Evolutionary conservation across 352 stramenopile genomes (phyloP), one percentile per base, ranked within the genome.

Genomic region (Phytopythium mirpurense): DNA sequence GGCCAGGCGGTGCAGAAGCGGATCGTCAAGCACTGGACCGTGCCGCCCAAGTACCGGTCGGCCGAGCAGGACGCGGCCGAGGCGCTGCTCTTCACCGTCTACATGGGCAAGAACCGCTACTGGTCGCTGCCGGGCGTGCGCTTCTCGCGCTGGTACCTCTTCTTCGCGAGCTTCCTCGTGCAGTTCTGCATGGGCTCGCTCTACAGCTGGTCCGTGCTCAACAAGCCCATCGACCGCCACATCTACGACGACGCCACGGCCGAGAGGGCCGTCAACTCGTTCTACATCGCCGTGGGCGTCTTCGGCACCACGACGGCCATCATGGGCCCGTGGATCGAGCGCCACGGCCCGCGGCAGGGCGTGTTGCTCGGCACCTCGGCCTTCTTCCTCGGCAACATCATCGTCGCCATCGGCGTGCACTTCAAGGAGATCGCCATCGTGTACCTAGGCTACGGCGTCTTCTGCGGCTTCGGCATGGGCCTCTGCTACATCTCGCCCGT

Each of bases 121-220:
- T 72, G 72, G 46, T 68, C 60, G 47, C 3, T 68, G 46, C 42
- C 72, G 2, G 52, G 37, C 14, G 10, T 85, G 44, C 52, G 48
- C n/a, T 83, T 86, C 53, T 80, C 67, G 35, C 74, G 77, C 35
- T 88, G 77, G 77, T 82, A 82, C 61, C 70, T 88, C 26, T 86
- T 88, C 51, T 62, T 68, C 32, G 76, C 76, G 27, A 65, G 66
- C 27, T 87, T 87, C 57, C 34, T 78, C n/a, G 64, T 80, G 48
- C 75, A 86, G 47, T 86, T 86, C 56, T 86, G 70, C 63, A 81
- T 83, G 36, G 78, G 78, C 41, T 83, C 70, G 49, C 71, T 89
- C 52, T 89, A 89, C 67, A 68, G 75, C 34, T 89, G 75, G 75
- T 86, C 73, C 18, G 72, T 86, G 45, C 68, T 86, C 57, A 89